phyloP scores from a whole-genome alignment of 495 filamentous ascomycete genomes.

The Extremus antarcticus region DNA sequence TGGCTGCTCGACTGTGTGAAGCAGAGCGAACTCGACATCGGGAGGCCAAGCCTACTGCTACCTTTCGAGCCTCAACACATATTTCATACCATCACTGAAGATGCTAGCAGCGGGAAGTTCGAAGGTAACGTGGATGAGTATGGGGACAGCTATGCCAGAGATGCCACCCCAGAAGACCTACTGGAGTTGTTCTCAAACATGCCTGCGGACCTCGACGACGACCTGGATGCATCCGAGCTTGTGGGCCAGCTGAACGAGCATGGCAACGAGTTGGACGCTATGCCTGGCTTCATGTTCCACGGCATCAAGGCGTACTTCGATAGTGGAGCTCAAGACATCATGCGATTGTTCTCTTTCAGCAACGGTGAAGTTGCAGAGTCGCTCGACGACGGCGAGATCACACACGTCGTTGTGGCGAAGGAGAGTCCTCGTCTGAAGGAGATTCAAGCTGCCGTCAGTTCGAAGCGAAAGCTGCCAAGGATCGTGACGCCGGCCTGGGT shows the following conservation, averaged over 20 bases:
- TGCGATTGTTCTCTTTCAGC: constrained; percentile 51
- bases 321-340: constrained; percentile 13
- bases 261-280: constrained; percentile 39
- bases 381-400: constrained; percentile 41
- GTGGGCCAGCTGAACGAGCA: constrained; percentile 45
- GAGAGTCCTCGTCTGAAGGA: constrained; percentile 32
- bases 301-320: constrained; percentile 48
- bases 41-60: constrained; percentile 45
- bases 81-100: constrained; percentile 41
- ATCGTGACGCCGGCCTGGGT: constrained; percentile 67
- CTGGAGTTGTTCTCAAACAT: constrained; percentile 41
- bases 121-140: constrained; percentile 57
- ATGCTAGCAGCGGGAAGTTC: constrained; percentile 30
- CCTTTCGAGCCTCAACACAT: constrained; percentile 61
- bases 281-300: constrained; percentile 58
- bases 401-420: constrained; percentile 51
- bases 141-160: constrained; percentile 73
- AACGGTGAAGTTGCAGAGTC: constrained; percentile 43
- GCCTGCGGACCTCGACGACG: constrained; percentile 28
- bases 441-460: constrained; percentile 31
- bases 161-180: constrained; percentile 57
- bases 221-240: constrained; percentile 21
- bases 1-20: constrained; percentile 80
- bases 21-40: constrained; percentile 52
- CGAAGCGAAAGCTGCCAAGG: constrained; percentile 47